Evolutionary conservation across 495 filamentous ascomycete genomes (phyloP).

Genomic region (Thermothielavioides terrestris): DNA sequence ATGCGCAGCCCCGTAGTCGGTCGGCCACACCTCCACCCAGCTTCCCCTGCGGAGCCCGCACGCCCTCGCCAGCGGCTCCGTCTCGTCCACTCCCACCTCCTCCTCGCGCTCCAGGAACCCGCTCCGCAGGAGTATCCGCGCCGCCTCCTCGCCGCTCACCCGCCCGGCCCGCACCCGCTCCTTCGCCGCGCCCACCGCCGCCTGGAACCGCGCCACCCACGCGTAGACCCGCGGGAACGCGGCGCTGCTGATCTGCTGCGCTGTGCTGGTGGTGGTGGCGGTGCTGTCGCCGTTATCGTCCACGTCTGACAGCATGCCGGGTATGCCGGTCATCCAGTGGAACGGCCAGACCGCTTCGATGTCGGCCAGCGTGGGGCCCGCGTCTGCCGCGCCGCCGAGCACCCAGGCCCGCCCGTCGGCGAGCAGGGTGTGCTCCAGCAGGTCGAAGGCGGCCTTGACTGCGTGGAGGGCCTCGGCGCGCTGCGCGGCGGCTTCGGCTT

Average conservation of each 20-base stretch:
- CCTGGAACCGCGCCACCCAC: slow-evolving; percentile 48
- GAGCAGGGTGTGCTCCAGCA: slow-evolving; percentile 47
- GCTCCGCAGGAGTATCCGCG: slow-evolving; percentile 25
- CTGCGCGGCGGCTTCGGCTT: slow-evolving; percentile 24
- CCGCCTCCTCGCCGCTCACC: slow-evolving; percentile 44
- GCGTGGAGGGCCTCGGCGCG: slow-evolving; percentile 42
- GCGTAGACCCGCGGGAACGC: slow-evolving; percentile 46
- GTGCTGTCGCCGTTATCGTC: no score
- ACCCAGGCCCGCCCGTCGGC: slow-evolving; percentile 53
- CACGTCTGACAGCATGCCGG: slow-evolving; percentile 36
- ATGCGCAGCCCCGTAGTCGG: slow-evolving; percentile 45
- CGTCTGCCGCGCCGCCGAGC: slow-evolving; percentile 30
- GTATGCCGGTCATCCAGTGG: slow-evolving; percentile 46
- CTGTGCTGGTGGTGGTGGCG: no score
- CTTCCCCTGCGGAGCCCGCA: slow-evolving; percentile 38
- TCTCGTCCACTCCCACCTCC: slow-evolving; percentile 35
- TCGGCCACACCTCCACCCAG: slow-evolving; percentile 46
- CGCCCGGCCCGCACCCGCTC: slow-evolving; percentile 23
- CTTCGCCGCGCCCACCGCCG: slow-evolving; percentile 16
- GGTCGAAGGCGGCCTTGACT: slow-evolving; percentile 33
- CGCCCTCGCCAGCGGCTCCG: slow-evolving; percentile 22
- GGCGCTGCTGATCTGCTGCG: slow-evolving; percentile 30
- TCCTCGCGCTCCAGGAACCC: slow-evolving; percentile 26
- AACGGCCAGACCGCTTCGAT: slow-evolving; percentile 54
- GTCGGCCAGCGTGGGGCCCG: slow-evolving; percentile 45